These are phyloP conservation scores for Paxillus rubicundulus DNA, from an alignment of 768 basidiomycete genomes.

Conservation along the genomic window DNA sequence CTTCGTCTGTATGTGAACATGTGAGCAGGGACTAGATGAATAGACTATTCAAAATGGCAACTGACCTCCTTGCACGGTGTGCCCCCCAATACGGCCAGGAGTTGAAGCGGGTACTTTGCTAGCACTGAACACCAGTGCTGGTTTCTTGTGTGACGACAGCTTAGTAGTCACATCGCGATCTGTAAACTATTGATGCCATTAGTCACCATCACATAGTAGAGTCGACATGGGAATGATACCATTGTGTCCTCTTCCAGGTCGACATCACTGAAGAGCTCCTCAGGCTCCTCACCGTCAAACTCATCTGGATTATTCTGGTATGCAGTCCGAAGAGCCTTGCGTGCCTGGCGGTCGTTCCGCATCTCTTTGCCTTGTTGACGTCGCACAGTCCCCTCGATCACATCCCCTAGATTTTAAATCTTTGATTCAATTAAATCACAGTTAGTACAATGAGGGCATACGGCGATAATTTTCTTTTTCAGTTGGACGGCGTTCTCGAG, in stretches of 20 bases:
- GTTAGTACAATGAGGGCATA: neutral
- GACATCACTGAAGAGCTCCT: neutral
- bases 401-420: neutral
- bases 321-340: neutral
- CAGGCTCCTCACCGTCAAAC: neutral
- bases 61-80: neutral
- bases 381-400: neutral
- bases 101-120: neutral
- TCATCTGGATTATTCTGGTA: neutral
- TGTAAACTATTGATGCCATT: neutral
- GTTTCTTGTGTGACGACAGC: neutral
- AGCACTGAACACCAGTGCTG: neutral
- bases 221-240: neutral
- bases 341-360: neutral
- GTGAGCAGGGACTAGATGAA: too few species aligned
- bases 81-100: neutral
- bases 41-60: neutral
- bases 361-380: neutral
- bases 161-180: neutral
- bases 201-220: neutral
- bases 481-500: neutral
- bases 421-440: neutral
- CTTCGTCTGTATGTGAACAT: neutral
- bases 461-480: conserved; percentile 4
- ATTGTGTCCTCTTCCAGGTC: conserved; percentile 4